Evolutionary conservation across 2,329 filamentous ascomycete species (phyloP).

Genomic region (Penicillium sclerotigenum): DNA sequence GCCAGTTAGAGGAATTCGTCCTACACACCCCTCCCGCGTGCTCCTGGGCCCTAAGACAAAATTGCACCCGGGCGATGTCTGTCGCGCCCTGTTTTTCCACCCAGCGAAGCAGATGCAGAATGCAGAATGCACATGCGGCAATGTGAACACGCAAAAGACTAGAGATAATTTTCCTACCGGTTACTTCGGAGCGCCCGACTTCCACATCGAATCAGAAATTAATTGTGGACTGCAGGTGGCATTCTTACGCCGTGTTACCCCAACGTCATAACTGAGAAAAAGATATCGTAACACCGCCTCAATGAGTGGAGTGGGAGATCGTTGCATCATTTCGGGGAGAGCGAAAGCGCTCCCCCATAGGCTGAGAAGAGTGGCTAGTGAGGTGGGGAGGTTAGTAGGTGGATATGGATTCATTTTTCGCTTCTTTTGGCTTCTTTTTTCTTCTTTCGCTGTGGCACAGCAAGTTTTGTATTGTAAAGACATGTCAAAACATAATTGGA

Average conservation of each 20-base stretch:
- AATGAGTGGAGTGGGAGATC: not conserved
- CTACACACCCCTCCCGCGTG: not conserved
- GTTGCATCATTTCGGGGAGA: constrained; percentile 6
- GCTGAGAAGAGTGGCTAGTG: constrained; percentile 3
- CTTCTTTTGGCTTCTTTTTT: not conserved
- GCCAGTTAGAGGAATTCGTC: not conserved
- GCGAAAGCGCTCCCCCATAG: not conserved
- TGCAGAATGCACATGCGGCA: not conserved
- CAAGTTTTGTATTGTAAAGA: not conserved
- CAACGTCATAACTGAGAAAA: constrained; percentile 1
- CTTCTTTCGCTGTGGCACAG: not conserved
- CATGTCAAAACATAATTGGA: not conserved
- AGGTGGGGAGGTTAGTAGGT: not conserved
- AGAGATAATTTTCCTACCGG: not conserved
- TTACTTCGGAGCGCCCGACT: not conserved
- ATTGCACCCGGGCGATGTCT: not conserved
- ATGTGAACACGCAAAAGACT: not conserved
- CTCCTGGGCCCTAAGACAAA: not conserved
- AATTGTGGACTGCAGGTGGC: not conserved
- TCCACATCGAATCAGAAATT: not conserved
- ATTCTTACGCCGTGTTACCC: not conserved
- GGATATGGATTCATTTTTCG: not conserved
- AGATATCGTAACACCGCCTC: constrained; percentile 7
- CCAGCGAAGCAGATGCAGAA: not conserved
- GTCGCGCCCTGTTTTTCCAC: not conserved